Base-by-base conservation (phyloP, 306 rosid genomes). In the Trifolium dubium region DNA sequence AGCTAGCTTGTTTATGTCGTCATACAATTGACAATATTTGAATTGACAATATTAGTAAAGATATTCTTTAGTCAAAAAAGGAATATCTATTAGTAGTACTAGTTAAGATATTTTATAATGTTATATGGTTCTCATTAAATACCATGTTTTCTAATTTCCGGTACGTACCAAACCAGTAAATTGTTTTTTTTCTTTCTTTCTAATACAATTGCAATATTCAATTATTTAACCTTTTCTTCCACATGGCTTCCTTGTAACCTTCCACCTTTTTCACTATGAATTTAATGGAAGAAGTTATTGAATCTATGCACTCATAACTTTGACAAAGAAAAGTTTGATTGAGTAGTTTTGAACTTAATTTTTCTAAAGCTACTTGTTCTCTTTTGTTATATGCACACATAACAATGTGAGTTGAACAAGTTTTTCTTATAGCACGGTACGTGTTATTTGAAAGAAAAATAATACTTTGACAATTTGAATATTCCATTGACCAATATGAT, bases 211-310 rank as follows among this genome's bases (percentile, higher is more conserved):
- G 67, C 44, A 34, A 6, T 61, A 6, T 61, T 5, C 49, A 63
- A 63, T 35, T 17, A 35, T 35, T 31, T 14, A 17, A 6, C 34
- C 0, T 5, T 23, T 11, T 9, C 6, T 40, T 64, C 77, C 73
- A 64, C 73, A 31, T 64, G 68, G 53, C 61, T 78, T 53, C 6
- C 43, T 51, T 11, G 49, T 34, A 71, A 64, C 6, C 72, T 15
- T 70, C 47, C 28, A 62, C 64, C 14, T 62, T 62, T 61, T 53
- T 62, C 40, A 6, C 29, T 11, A 11, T n/a, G 35, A 77, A 11
- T 62, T 69, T 10, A 47, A 19, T 10, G 31, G 23, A 54, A 50
- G 7, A 69, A n/a, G 41, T 39, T 6, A 46, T 46, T 60, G 77
- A 60, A 46, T 58, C 12, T 35, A 34, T 17, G 63, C 2, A 50